Base-by-base conservation (phyloP, 2,329 filamentous ascomycete species). In the Penicillium sp. region DNA sequence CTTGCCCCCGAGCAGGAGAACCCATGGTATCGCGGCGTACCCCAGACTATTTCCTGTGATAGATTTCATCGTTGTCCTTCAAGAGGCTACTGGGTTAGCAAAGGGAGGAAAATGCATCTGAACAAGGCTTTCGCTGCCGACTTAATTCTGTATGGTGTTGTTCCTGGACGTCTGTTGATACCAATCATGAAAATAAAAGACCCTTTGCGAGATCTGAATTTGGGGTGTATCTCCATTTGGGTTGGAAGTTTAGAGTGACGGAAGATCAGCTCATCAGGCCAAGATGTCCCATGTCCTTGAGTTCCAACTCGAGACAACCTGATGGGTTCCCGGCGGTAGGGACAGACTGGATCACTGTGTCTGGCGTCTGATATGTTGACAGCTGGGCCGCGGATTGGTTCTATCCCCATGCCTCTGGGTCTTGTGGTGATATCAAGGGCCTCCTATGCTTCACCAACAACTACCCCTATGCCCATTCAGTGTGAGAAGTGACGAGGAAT, bases 21-120 rank as follows among this genome's bases (percentile, higher is more conserved):
- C 95, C 95, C 25, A 98, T 98, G 95, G 95, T 99, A 66, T 98
- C 95, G 75, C 90, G 95, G 84, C 88, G 90, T 73, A 99, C 95
- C 65, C 94, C 94, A 58, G 94, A 99, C 79, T 99, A 99, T 84
- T 99, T 99, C 90, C 90, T 98, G 78, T 99, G 72, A 76, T 74
- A 68, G 69, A 68, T 72, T 73, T 73, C 69, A 73, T 67, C 62
- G 65, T 65, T 66, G 65, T 67, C 60, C 62, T 64, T 62, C 58
- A 65, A 55, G 62, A 68, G 69, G 68, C 67, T 67, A 59, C 62
- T 65, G 65, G 69, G 67, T 66, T 66, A 63, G 67, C 65, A 64
- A 60, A 67, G 56, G 60, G 66, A 68, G 64, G 61, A 54, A 58
- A 58, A 54, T 66, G 67, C 66, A 71, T 72, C 67, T 64, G 57